Base-by-base conservation (phyloP, 805 yeast species). In the Kuraishia piskuri region DNA sequence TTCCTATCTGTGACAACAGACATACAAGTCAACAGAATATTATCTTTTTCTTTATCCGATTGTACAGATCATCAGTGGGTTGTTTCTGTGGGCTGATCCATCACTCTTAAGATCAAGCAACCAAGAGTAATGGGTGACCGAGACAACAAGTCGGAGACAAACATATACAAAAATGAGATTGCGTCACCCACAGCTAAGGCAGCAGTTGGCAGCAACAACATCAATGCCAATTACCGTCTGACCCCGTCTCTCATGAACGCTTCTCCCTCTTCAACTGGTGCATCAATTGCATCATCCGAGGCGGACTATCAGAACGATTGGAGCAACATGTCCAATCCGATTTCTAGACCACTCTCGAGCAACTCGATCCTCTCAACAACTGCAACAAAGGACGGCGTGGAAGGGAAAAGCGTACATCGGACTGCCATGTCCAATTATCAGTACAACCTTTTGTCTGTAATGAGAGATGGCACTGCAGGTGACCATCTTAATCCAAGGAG, bases 311-410 rank as follows among this genome's bases (percentile, higher is more conserved):
- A 63, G 52, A 53, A 53, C 36, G 58, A 56, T 10, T 48, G 55
- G 50, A 37, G 47, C 20, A 31, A 51, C 12, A 50, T 52, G 9
- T 36, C 63, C 8, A 6, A 31, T 10, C 53, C 65, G n/a, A 59
- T 66, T 4, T 80, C 88, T 1, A 71, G 88, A 48, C 85, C 86
- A 0, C 61, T 79, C 21, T 83, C 88, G 0, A 73, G 88, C 50
- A 76, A 78, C 49, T 80, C 86, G 22, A 77, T 87, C 36, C 63
- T 84, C n/a, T 83, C 89, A 0, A 82, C 84, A 45, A 83, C 86
- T 3, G 90, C 90, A 22, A 83, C 88, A 19, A 84, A 85, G 59
- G 90, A 85, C 63, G 90, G 90, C 0, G 65, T 84, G 3, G 88
- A 84, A 61, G 90, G 90, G 3, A 77, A 78, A 55, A 68, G 78